A percentile compares a stretch with the other conserved stretches of the same genome.
Conservation (phyloP, 345 rosid species). For the Pelargonium nanum region DNA sequence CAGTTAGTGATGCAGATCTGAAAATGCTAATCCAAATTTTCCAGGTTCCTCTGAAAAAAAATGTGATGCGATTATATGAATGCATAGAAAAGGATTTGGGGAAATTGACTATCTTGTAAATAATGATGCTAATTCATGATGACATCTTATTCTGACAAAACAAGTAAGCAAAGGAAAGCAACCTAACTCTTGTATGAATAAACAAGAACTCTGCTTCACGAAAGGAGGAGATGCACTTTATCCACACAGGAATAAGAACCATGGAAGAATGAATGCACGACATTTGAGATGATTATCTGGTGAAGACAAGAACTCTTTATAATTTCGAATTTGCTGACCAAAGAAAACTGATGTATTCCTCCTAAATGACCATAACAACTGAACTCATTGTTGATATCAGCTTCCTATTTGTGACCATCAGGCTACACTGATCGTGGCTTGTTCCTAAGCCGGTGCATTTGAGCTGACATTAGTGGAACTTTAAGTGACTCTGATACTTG, state of each 20-base stretch:
- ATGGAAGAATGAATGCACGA: too few species aligned
- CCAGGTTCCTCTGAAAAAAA: too few species aligned
- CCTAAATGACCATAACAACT: too few species aligned
- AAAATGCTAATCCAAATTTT: too few species aligned
- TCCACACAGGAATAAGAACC: too few species aligned
- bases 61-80: too few species aligned
- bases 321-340: background rate
- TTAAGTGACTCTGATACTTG: conserved; percentile 26
- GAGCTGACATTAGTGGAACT: conserved; percentile 21
- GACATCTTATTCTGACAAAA: background rate
- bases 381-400: too few species aligned
- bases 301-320: background rate
- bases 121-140: background rate
- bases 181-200: conserved; percentile 3
- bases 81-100: too few species aligned
- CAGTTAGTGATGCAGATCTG: too few species aligned
- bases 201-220: background rate
- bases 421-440: conserved; percentile 4
- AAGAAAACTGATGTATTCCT: too few species aligned
- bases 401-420: too few species aligned
- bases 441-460: conserved; percentile 13
- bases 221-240: too few species aligned
- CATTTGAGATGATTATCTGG: background rate
- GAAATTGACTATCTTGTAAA: background rate
- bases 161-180: background rate